Base-by-base conservation (phyloP, 768 basidiomycete genomes). In the Pholiota conissans region DNA sequence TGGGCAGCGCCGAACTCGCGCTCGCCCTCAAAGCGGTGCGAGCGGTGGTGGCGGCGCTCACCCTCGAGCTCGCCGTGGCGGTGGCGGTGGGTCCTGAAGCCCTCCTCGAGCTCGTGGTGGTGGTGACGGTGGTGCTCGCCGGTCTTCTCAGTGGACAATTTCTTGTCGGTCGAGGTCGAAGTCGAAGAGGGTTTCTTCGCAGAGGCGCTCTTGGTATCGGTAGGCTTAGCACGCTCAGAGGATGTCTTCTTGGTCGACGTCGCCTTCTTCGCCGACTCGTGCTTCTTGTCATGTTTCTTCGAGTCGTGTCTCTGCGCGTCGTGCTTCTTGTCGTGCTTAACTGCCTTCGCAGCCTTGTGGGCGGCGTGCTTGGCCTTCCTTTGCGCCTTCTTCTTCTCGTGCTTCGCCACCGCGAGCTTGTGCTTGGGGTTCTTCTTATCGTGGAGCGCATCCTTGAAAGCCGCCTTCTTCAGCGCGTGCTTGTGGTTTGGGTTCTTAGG, bases 401-500 rank as follows among this genome's bases (percentile, higher is more conserved):
- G 50, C 30, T 39, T 32, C 13, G 32, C 22, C 11, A 51, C 27
- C 1, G 52, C 58, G 14, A 26, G 20, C 48, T 55, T 24, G 29
- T 50, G 45, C 26, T 56, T 52, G 22, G 45, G 50, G 18, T 56
- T 56, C 46, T 51, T 56, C 39, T 10, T 7, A 20, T 52, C 35
- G 9, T 22, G 11, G 5, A 52, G 50, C 3, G 50, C 42, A 5
- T 10, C 35, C 50, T 52, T 52, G 50, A 20, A 24, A 10, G 32
- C 50, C 11, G 35, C 50, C 35, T 52, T 39, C 50, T 52, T 52
- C 34, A 52, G 0, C 9, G 32, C 35, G 32, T 26, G 22, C 4
- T 22, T 18, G 49, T 62, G 61, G 46, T 52, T 6, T 11, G 60
- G 60, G 54, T 62, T 20, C 14, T 40, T 58, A 45, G 54, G 60